A percentile compares a stretch with the other conserved stretches of the same genome.
Conservation (phyloP, 1,284 basidiomycete species). For the Boletus smithii region DNA sequence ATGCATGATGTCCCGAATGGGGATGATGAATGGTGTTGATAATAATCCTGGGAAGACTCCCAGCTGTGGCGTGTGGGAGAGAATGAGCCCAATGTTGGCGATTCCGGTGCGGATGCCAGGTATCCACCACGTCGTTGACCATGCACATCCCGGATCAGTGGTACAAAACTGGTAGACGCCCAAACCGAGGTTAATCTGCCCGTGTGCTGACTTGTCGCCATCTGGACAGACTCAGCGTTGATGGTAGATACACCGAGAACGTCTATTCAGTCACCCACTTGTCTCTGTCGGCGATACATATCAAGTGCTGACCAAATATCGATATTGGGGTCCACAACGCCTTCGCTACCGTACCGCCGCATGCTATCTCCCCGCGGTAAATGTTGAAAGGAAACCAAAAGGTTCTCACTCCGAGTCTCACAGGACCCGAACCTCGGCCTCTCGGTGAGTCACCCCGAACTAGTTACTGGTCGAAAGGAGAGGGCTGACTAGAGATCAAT, state of each 20-base stretch:
- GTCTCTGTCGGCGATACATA: too few relatives aligned
- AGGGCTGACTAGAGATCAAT: neutral
- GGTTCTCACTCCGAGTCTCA: neutral
- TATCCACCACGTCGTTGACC: too few relatives aligned
- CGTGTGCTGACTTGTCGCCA: neutral
- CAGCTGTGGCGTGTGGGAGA: neutral
- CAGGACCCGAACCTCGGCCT: neutral
- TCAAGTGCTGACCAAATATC: too few relatives aligned
- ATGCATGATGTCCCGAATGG: neutral
- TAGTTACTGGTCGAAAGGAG: neutral
- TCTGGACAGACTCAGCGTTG: neutral
- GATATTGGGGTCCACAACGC: too few relatives aligned
- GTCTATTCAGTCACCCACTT: neutral
- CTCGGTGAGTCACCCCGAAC: neutral
- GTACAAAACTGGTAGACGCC: neutral
- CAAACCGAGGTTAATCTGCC: constrained; percentile 5
- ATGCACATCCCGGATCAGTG: neutral
- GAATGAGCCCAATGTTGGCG: too few relatives aligned
- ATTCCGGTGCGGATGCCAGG: too few relatives aligned
- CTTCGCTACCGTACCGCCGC: neutral
- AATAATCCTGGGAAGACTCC: neutral
- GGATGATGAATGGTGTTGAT: neutral
- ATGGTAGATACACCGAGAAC: neutral
- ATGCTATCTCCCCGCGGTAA: neutral
- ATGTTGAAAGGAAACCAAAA: neutral